These are phyloP conservation scores for Chlamydomonas asymmetrica DNA, from an alignment of 139 green algal species.

Conservation along the genomic window DNA sequence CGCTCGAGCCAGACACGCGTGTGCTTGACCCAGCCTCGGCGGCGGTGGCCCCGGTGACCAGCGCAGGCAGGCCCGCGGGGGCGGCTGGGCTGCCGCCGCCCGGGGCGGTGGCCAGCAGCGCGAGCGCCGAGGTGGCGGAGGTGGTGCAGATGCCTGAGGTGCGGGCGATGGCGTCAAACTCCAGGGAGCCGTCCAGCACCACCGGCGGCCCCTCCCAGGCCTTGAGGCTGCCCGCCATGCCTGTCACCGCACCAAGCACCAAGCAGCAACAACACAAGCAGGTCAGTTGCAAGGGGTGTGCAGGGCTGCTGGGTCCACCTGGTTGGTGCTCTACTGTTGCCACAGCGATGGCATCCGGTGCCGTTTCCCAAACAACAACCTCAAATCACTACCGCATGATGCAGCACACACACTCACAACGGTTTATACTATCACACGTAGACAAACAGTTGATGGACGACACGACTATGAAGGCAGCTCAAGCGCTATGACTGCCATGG, in stretches of 20 bases:
- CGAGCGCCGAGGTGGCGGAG: too few relatives aligned
- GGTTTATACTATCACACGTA: background rate
- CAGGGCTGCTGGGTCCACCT: background rate
- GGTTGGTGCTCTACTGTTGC: background rate
- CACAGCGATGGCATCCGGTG: background rate
- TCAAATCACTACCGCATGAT: background rate
- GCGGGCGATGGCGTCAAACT: too few relatives aligned
- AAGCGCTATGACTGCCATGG: background rate
- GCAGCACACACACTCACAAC: background rate
- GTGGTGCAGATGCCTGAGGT: too few relatives aligned
- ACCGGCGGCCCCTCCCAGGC: conserved; percentile 62
- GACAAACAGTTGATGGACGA: background rate
- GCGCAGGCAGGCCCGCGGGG: too few relatives aligned
- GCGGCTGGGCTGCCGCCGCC: too few relatives aligned
- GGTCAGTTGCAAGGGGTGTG: background rate
- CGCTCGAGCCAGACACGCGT: too few relatives aligned
- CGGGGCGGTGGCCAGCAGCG: too few relatives aligned
- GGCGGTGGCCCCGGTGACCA: too few relatives aligned
- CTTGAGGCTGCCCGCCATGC: conserved; percentile 27
- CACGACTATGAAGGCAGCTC: background rate
- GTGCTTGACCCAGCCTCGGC: too few relatives aligned
- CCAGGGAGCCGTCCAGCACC: conserved; percentile 65
- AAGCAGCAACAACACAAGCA: background rate
- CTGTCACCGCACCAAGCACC: conserved; percentile 7
- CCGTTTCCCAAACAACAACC: background rate